These are phyloP conservation scores for Chytriomyces confervae DNA, from an alignment of 192 early-diverging fungal genomes.

Conservation along the genomic window DNA sequence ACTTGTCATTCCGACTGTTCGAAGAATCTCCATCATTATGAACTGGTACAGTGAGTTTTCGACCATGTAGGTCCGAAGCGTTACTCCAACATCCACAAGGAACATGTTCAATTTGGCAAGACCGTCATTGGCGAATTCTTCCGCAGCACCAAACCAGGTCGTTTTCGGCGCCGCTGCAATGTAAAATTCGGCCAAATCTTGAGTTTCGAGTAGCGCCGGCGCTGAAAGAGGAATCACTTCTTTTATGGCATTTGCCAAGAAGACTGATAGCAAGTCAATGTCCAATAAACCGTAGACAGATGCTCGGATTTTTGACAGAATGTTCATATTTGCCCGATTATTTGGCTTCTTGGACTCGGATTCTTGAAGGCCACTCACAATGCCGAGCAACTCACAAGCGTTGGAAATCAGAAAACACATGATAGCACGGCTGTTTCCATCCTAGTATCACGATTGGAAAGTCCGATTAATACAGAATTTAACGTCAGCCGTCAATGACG, in stretches of 20 bases:
- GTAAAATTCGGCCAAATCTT: slow-evolving; percentile 82
- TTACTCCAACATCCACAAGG: slow-evolving; percentile 80
- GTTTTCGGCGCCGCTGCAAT: slow-evolving; percentile 72
- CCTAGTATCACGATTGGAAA: neutral
- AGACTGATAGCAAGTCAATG: neutral
- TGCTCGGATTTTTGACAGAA: slow-evolving; percentile 79
- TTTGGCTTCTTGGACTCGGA: slow-evolving; percentile 40
- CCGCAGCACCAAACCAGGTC: slow-evolving; percentile 68
- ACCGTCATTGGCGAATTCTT: slow-evolving; percentile 58
- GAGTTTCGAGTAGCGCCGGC: slow-evolving; percentile 89
- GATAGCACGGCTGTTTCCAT: neutral
- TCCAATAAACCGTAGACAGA: neutral
- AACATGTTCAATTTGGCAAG: slow-evolving; percentile 84
- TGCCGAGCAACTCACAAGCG: slow-evolving; percentile 81
- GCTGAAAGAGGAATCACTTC: slow-evolving; percentile 86
- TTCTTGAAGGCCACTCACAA: slow-evolving; percentile 59
- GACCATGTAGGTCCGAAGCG: slow-evolving; percentile 86
- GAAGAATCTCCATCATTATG: slow-evolving; percentile 85
- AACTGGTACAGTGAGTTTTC: slow-evolving; percentile 76
- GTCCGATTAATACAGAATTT: neutral
- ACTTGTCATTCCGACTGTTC: slow-evolving; percentile 81
- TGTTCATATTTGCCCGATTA: slow-evolving; percentile 61
- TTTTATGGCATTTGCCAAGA: slow-evolving; percentile 77
- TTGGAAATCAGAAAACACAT: slow-evolving; percentile 83
- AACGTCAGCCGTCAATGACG: neutral